Evolutionary conservation across 1,284 basidiomycete genomes (phyloP), one percentile per base, ranked within the genome.

Genomic region (Pseudozyma pruni): DNA sequence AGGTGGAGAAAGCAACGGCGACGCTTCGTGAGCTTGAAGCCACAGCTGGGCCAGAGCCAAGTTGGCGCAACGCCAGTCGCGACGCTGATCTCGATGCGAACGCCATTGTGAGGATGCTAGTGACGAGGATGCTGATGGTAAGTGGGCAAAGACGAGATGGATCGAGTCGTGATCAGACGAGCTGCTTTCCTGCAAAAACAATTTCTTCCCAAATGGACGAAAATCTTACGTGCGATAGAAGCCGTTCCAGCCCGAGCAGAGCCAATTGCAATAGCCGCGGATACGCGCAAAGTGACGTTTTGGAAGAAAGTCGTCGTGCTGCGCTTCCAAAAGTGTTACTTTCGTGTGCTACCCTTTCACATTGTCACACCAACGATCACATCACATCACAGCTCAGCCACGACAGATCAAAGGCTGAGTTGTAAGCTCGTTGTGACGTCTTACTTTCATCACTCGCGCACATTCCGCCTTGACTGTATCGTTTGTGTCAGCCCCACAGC

Each of bases 21-120:
- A 56, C 63, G 32, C 34, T 57, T 19, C 54, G 56, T 10, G 68
- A 71, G 52, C 60, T 56, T 16, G 68, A 71, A 20, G 62, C 60
- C 9, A 70, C 45, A 31, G 61, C 57, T 27, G 63, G 57, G 19
- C 63, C 57, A 1, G 63, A 60, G 32, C 52, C 56, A 10, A 67
- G 35, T 25, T 56, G 63, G 4, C 63, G 52, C 17, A 66, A 41
- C 8, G 56, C 56, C 16, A 27, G 43, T 5, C 55, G 13, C 9
- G 54, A 34, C 29, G 51, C 27, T 45, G 63, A 55, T 45, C 63
- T 67, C 4, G 57, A 43, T 34, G 63, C 51, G 10, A 60, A 67
- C 3, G 57, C 46, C 63, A 67, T 67, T 23, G 32, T 41, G 42
- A 22, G 8, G 23, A 9, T 38, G 17, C 14, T 23, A 22, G 25